Percentiles rank a stretch among this genome's conserved stretches.
Evolutionary conservation across 106 monocot species (phyloP).

Genomic region (Ottelia alismoides): DNA sequence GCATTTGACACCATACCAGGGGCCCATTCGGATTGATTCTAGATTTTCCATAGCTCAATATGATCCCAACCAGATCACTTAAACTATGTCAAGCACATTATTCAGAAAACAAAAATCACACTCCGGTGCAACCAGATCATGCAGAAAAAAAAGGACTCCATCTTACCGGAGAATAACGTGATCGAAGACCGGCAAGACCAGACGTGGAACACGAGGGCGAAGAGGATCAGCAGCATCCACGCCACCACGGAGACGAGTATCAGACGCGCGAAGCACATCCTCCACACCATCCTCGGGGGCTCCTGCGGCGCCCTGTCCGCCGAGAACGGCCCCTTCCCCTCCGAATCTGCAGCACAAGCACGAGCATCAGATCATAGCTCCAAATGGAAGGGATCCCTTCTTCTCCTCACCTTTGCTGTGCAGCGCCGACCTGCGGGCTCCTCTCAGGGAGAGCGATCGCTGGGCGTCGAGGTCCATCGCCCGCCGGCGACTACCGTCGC

Average conservation of each 20-base stretch:
- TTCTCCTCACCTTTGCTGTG: slow-evolving; percentile 25
- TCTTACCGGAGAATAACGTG: slow-evolving; percentile 45
- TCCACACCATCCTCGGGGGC: slow-evolving; percentile 35
- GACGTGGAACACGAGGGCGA: slow-evolving; percentile 42
- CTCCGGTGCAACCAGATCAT: too few species aligned
- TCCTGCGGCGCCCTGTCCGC: slow-evolving; percentile 15
- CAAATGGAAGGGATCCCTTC: background rate
- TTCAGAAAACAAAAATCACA: too few species aligned
- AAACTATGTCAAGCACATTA: too few species aligned
- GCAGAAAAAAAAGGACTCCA: too few species aligned
- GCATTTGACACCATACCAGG: too few species aligned
- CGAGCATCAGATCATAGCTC: background rate
- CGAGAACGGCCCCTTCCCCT: slow-evolving; percentile 4
- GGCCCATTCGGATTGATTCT: too few species aligned
- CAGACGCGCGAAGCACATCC: slow-evolving; percentile 45
- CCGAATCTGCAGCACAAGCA: background rate
- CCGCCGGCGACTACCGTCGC: too few species aligned
- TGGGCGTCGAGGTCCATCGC: slow-evolving; percentile 34
- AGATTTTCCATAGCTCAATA: too few species aligned
- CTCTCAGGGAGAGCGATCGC: slow-evolving; percentile 37
- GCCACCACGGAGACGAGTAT: slow-evolving; percentile 48
- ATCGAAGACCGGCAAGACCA: slow-evolving; percentile 72
- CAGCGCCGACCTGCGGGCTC: slow-evolving; percentile 18
- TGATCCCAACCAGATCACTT: too few species aligned
- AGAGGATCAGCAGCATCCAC: slow-evolving; percentile 69